A percentile compares a stretch with the other conserved stretches of the same genome.
Conservation (phyloP, 148 eudicot genomes). For the Silene uniflora region DNA sequence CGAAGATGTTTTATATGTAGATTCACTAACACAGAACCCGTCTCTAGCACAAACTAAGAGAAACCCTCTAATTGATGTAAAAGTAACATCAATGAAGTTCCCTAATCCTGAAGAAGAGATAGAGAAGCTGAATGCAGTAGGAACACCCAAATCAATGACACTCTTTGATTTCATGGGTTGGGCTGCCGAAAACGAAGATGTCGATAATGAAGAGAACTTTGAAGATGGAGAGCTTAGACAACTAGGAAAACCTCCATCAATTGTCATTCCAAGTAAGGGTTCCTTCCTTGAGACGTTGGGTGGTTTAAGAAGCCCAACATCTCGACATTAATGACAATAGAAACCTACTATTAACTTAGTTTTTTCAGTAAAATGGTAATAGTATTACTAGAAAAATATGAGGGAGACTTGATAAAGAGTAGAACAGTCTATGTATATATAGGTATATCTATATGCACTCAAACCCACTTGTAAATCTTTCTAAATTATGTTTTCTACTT, state of each 20-base stretch:
- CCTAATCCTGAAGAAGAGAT: constrained; percentile 49
- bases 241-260: constrained; percentile 35
- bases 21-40: constrained; percentile 46
- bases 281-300: constrained; percentile 60
- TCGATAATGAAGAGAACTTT: constrained; percentile 28
- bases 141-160: constrained; percentile 59
- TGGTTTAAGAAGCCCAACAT: constrained; percentile 59
- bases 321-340: constrained; percentile 40
- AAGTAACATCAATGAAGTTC: constrained; percentile 28
- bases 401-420: constrained; percentile 3
- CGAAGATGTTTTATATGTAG: constrained; percentile 71
- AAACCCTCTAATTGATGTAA: constrained; percentile 28
- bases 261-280: constrained; percentile 37
- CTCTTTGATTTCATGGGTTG: constrained; percentile 77
- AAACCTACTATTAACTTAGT: background rate
- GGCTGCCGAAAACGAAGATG: constrained; percentile 37
- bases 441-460: constrained; percentile 15
- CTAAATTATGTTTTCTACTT: background rate
- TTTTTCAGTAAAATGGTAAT: constrained; percentile 10
- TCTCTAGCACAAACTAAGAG: constrained; percentile 35
- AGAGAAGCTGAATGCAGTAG: constrained; percentile 45
- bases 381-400: background rate
- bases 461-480: constrained; percentile 25
- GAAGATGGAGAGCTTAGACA: constrained; percentile 26
- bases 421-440: constrained; percentile 7